Base-by-base conservation (phyloP, 208 protist genomes). In the Leishmania arabica region DNA sequence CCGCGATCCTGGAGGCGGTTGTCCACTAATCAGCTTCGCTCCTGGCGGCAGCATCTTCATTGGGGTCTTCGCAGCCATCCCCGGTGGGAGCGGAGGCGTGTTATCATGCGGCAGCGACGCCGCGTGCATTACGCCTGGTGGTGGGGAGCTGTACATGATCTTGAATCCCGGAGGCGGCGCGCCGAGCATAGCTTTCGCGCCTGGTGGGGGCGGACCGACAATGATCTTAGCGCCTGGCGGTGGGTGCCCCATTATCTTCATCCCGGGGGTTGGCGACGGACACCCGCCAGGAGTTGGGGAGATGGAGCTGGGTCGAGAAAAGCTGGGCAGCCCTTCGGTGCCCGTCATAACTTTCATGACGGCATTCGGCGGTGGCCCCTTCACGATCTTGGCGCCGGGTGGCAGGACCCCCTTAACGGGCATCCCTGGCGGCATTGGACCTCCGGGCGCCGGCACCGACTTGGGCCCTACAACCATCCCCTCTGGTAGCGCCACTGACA, bases 361-460 rank as follows among this genome's bases (percentile, higher is more conserved):
- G 0, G 82, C 89, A 15, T 82, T 79, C 3, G 89, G 89, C 53
- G 87, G 91, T 31, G 89, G 88, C 0, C 86, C 88, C 13, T 86
- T 88, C 45, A 93, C 85, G 11, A 92, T 65, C 70, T 91, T 92
- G 31, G 66, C 80, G 4, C 89, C 89, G 4, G 87, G 87, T 53
- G 86, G 87, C 11, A 72, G 85, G 15, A 75, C 65, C 3, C 83
- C 83, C 64, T 80, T 82, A 37, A 86, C 37, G 3, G 51, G 66
- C 37, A 64, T 37, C 53, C 64, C 77, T 2, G 70, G 64, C 31
- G 85, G 82, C 56, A 65, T 42, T 47, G 79, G 73, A 42, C 34
- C 66, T 27, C 58, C 49, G 37, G 47, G 45, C 27, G 21, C 4
- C 13, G 75, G 84, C 47, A 87, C 34, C 37, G 69, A 6, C 77